These are phyloP conservation scores for Choricystis sp. DNA, from an alignment of 139 green algal species.

Conservation along the genomic window DNA sequence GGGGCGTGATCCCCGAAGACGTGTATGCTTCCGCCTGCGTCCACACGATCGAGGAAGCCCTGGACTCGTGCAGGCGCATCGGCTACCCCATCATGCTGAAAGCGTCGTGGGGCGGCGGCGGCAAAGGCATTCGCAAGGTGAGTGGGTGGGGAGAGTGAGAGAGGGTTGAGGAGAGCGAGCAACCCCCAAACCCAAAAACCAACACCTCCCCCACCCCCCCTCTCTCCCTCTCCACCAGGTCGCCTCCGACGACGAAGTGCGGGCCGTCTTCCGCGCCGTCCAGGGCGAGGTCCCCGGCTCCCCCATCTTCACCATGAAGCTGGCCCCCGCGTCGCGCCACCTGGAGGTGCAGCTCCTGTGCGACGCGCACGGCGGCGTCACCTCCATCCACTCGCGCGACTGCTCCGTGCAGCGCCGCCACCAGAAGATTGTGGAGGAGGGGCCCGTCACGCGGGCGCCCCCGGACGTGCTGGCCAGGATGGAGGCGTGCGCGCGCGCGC, in stretches of 20 bases:
- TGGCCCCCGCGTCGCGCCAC: conserved; percentile 64
- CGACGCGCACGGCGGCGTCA: conserved; percentile 75
- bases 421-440: conserved; percentile 98
- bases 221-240: conserved; percentile 37
- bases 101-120: conserved; percentile 88
- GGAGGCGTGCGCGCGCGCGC: conserved; percentile 71
- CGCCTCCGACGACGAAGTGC: conserved; percentile 23
- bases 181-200: too few species aligned
- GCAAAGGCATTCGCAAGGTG: conserved; percentile 90
- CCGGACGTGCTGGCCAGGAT: conserved; percentile 40
- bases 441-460: conserved; percentile 56
- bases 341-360: conserved; percentile 93
- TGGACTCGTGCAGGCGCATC: conserved; percentile 52
- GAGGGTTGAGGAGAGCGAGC: too few species aligned
- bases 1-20: conserved; percentile 24
- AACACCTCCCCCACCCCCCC: too few species aligned
- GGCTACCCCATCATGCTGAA: conserved; percentile 97
- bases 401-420: conserved; percentile 89
- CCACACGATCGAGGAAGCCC: conserved; percentile 43
- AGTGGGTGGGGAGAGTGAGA: background rate
- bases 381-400: conserved; percentile 73
- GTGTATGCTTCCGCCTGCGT: conserved; percentile 61
- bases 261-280: conserved; percentile 35
- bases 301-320: conserved; percentile 96
- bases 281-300: conserved; percentile 88